These are phyloP conservation scores for Pyricularia pennisetigena DNA, from an alignment of 2,329 filamentous ascomycete species.

Conservation along the genomic window DNA sequence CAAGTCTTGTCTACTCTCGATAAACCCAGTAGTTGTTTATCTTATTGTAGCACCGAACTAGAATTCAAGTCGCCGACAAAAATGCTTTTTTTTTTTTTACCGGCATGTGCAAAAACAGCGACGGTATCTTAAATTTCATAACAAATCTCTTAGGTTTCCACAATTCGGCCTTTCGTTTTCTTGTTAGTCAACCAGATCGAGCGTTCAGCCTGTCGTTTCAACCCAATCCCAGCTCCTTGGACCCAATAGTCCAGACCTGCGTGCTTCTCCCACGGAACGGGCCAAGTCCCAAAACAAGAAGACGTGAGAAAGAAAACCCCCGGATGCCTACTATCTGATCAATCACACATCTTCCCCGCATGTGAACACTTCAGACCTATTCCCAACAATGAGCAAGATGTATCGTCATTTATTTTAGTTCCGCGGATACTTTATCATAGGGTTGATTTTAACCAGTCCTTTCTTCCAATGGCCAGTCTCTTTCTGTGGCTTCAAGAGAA, in stretches of 20 bases:
- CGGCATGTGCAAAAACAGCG: too few relatives aligned
- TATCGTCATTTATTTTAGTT: background rate
- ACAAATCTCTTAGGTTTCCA: background rate
- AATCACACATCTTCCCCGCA: background rate
- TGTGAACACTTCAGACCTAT: background rate
- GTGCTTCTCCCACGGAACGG: background rate
- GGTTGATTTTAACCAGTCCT: background rate
- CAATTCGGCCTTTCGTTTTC: background rate
- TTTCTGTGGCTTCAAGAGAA: background rate
- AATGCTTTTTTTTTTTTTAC: too few relatives aligned
- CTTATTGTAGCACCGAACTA: background rate
- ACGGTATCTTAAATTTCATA: background rate
- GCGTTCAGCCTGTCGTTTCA: background rate
- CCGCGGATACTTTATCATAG: too few relatives aligned
- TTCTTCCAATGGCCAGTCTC: background rate
- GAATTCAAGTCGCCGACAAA: background rate
- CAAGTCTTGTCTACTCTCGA: background rate
- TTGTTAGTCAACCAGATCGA: background rate
- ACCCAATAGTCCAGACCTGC: background rate
- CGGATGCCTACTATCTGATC: background rate
- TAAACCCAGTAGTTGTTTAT: background rate
- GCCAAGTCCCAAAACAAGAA: background rate
- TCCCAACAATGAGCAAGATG: background rate
- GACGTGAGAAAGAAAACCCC: background rate
- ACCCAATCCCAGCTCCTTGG: background rate